Evolutionary conservation across 495 filamentous ascomycete species (phyloP), one percentile per base, ranked within the genome.

Genomic region (Aspergillus bertholletiae): DNA sequence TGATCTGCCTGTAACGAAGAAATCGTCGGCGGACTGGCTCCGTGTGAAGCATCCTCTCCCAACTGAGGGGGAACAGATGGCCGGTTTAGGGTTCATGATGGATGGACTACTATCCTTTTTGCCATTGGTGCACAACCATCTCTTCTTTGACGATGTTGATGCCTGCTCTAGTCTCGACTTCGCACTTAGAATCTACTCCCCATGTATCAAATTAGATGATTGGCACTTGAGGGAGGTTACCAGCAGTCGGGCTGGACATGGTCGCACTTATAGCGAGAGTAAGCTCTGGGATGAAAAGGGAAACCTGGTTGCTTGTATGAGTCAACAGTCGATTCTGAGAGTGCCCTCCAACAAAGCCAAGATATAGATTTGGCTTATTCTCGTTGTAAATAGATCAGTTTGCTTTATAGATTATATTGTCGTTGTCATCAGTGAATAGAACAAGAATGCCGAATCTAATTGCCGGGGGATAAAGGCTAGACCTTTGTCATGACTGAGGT

Each of bases 281-380:
- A 35, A 48, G 26, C 7, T 57, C 40, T 57, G 55, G 50, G 39
- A 46, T 32, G 39, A 45, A 32, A 27, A 49, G 17, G 17, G 45
- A 6, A 7, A 44, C 17, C 9, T 57, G 27, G 55, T 57, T 12
- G 55, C 55, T 21, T 35, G 20, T 52, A 57, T 57, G 55, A 51
- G 46, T 18, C 55, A 57, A 41, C 48, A 52, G 48, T 40, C 23
- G 24, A 57, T 57, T 52, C 34, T 57, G 47, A 30, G 55, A 34
- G 46, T 49, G 27, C n/a, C 24, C n/a, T 7, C 5, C 20, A 43
- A 32, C 5, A 28, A 9, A 22, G 34, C 32, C 3, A 55, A 49
- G 35, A 51, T 51, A 6, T 50, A 21, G 22, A 26, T 46, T 26
- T 28, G n/a, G n/a, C n/a, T n/a, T n/a, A n/a, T n/a, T n/a, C n/a